Conservation (phyloP, 257 asterid species). For the Scutellaria barbata region DNA sequence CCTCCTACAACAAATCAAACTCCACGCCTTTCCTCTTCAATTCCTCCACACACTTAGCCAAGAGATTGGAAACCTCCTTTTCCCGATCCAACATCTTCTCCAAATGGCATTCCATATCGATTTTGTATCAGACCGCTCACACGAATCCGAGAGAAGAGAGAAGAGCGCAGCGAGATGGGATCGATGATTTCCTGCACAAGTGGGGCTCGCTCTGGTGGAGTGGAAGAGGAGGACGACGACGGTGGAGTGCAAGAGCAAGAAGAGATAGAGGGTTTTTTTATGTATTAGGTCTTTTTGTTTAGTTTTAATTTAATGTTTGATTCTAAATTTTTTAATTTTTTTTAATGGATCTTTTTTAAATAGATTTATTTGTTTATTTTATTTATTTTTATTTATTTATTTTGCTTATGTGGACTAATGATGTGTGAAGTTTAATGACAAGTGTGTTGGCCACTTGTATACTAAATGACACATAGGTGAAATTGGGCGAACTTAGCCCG, state of each 20-base stretch:
- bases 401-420: no score
- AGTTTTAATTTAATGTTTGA: no score
- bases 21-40: conserved; percentile 83
- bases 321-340: no score
- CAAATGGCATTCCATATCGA: conserved; percentile 54
- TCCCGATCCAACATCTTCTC: conserved; percentile 80
- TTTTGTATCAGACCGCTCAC: conserved; percentile 40
- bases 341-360: no score
- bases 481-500: no score
- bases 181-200: conserved; percentile 31
- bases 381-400: no score
- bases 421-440: no score
- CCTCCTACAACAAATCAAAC: conserved; percentile 87
- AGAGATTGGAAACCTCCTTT: conserved; percentile 69
- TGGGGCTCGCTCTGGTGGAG: no score
- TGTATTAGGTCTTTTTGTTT: no score
- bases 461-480: no score
- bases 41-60: conserved; percentile 84
- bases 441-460: no score
- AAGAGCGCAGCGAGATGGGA: conserved; percentile 39
- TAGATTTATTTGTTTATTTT: no score
- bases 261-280: conserved; percentile 81
- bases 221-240: conserved; percentile 77
- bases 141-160: conserved; percentile 33
- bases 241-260: conserved; percentile 91